These are phyloP conservation scores for Gaeumannomyces tritici DNA, from an alignment of 2,329 filamentous ascomycete genomes.

Conservation along the genomic window DNA sequence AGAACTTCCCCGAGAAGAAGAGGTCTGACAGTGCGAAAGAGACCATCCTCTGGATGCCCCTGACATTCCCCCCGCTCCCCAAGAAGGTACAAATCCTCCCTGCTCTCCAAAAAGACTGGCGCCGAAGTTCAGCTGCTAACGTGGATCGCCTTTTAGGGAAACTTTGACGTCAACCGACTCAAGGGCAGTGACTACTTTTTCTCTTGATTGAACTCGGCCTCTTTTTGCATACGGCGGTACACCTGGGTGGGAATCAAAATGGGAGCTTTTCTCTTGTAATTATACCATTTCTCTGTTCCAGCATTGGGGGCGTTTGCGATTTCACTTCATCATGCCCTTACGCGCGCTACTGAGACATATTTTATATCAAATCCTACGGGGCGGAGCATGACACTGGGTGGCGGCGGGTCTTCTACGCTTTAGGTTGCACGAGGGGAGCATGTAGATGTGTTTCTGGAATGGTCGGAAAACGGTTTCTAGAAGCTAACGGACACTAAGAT, in stretches of 20 bases:
- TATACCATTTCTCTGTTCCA: neutral
- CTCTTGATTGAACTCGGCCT: slow-evolving; percentile 4
- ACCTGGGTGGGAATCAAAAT: neutral
- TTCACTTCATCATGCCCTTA: neutral
- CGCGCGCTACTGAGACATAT: neutral
- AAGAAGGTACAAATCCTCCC: neutral
- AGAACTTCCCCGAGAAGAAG: neutral
- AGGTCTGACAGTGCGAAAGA: no score
- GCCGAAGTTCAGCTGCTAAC: neutral
- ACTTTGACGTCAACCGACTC: neutral
- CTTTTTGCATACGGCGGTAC: no score
- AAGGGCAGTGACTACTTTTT: slow-evolving; percentile 1
- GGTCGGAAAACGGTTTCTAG: neutral
- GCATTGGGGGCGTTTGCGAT: neutral
- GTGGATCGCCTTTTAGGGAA: neutral
- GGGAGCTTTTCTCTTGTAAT: neutral
- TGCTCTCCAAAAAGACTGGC: neutral
- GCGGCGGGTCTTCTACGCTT: neutral
- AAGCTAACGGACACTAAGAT: neutral
- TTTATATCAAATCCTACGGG: neutral
- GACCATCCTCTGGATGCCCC: neutral
- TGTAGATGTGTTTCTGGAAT: neutral
- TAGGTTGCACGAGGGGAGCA: no score
- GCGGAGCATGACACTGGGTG: neutral
- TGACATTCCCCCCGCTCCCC: neutral